Evolutionary conservation across 768 basidiomycete species (phyloP), one percentile per base, ranked within the genome.

Genomic region (Amanita muscaria): DNA sequence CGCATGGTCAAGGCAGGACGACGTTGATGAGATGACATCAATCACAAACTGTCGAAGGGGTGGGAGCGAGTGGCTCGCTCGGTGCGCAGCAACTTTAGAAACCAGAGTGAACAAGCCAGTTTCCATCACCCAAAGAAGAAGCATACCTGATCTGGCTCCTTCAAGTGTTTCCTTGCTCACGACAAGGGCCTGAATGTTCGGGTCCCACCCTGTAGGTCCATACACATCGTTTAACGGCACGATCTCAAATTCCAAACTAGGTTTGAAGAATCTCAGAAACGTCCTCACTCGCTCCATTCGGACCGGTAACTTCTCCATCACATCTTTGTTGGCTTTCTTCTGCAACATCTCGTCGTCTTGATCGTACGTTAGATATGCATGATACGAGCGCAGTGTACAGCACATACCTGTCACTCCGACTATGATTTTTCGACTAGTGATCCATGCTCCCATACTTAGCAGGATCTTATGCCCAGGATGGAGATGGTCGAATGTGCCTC

Each of bases 401-500:
- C 16, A 40, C 45, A 55, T 46, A 85, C 88, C 84, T 42, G 89
- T 88, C 30, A 98, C 68, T 4, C 96, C 96, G 51, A 97, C 80
- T 49, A 98, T 88, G 55, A 98, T 65, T 61, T 91, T 92, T 50
- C 72, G 61, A 34, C 64, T 59, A 0, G 92, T 72, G 45, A 98
- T 80, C 74, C 84, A 91, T 1, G 88, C 80, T 10, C 79, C 84
- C 80, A 96, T 90, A 56, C 89, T 88, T 9, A 99, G 75, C 22
- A 99, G 76, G 48, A 99, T 93, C 64, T 96, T 96, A 67, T 99
- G 96, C 0, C 94, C 96, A 3, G 91, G 79, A 58, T 99, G 96
- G 12, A 99, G 76, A 60, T 98, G 96, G 64, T 99, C 96, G 62
- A 98, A 98, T 0, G 96, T 98, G 0, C 96, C 96, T 5, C 96